Percentiles rank a stretch among this genome's conserved stretches.
Evolutionary conservation across 495 filamentous ascomycete genomes (phyloP).

Genomic region (Podospora conica): DNA sequence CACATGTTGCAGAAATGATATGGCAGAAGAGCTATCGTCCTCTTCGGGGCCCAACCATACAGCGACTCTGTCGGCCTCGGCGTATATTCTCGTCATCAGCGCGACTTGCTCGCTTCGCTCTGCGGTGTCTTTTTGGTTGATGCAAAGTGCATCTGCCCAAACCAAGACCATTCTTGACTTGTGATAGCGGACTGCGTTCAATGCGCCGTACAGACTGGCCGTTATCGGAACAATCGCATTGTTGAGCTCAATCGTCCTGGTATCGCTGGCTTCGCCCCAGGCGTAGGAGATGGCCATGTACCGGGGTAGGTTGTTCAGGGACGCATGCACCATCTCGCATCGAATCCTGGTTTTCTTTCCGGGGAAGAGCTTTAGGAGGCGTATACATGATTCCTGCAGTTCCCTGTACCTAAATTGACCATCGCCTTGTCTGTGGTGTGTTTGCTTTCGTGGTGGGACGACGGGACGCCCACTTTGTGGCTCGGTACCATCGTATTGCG

Average conservation of each 20-base stretch:
- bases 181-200: not conserved
- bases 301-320: not conserved
- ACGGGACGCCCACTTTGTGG: too few relatives aligned
- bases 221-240: not conserved
- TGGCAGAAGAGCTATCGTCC: not conserved
- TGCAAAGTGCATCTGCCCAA: slow-evolving; percentile 1
- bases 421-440: not conserved
- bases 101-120: not conserved
- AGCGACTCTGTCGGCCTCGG: not conserved
- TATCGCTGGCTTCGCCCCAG: not conserved
- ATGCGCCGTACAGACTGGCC: not conserved
- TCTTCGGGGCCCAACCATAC: slow-evolving; percentile 1
- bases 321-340: not conserved
- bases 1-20: not conserved
- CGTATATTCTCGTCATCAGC: slow-evolving; percentile 1
- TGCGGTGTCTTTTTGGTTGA: not conserved
- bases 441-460: too few relatives aligned
- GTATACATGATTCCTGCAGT: not conserved
- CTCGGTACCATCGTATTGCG: too few relatives aligned
- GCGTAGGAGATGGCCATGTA: slow-evolving; percentile 1
- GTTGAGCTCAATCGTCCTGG: not conserved
- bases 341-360: not conserved
- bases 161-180: not conserved
- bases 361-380: not conserved
- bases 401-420: not conserved